A percentile compares a stretch with the other conserved stretches of the same genome.
Evolutionary conservation across 768 basidiomycete species (phyloP).

Genomic region (Serpula lacrymans): DNA sequence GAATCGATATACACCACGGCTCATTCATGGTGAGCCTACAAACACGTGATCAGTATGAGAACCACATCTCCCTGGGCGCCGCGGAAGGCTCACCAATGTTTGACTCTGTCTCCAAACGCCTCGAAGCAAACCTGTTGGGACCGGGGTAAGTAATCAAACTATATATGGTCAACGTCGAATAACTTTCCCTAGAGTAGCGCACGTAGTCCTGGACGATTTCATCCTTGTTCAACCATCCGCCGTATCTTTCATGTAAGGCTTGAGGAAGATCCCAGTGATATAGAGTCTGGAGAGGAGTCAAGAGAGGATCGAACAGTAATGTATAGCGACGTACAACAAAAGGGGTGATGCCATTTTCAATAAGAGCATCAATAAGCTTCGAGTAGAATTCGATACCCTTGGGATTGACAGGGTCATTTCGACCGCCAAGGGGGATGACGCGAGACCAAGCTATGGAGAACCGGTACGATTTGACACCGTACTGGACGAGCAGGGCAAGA

Average conservation of each 20-base stretch:
- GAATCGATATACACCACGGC: slow-evolving; percentile 67
- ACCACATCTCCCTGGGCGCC: slow-evolving; percentile 4
- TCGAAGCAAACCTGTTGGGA: slow-evolving; percentile 61
- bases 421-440: slow-evolving; percentile 70
- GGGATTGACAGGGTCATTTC: slow-evolving; percentile 69
- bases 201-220: slow-evolving; percentile 66
- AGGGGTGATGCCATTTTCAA: slow-evolving; percentile 60
- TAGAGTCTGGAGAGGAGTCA: slow-evolving; percentile 43
- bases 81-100: slow-evolving; percentile 51
- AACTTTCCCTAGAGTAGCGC: slow-evolving; percentile 51
- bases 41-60: slow-evolving; percentile 18
- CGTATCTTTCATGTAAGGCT: slow-evolving; percentile 68
- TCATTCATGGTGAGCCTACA: slow-evolving; percentile 72
- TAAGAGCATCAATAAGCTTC: slow-evolving; percentile 62
- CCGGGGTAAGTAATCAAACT: neutral
- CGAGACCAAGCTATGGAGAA: slow-evolving; percentile 78
- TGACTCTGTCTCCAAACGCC: slow-evolving; percentile 71
- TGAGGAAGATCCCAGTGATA: slow-evolving; percentile 83
- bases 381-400: slow-evolving; percentile 69
- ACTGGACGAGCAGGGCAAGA: slow-evolving; percentile 54
- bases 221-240: slow-evolving; percentile 72
- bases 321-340: slow-evolving; percentile 50
- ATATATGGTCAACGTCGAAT: slow-evolving; percentile 9
- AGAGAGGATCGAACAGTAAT: neutral
- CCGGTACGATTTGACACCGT: slow-evolving; percentile 70